Base-by-base conservation (phyloP, 345 rosid species). In the Ceriops zippeliana region DNA sequence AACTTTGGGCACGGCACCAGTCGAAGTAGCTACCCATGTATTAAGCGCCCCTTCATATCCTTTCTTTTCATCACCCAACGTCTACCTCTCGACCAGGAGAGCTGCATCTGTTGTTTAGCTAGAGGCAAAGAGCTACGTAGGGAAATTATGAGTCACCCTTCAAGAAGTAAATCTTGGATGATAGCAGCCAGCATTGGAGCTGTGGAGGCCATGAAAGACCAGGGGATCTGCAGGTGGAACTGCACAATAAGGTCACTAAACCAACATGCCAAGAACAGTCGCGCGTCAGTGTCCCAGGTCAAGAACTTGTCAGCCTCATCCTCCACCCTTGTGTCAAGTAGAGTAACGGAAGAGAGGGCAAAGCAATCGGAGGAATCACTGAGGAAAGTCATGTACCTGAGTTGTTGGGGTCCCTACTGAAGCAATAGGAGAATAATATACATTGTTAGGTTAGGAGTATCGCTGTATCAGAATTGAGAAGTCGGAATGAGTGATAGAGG, bases 231-330 rank as follows among this genome's bases (percentile, higher is more conserved):
- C 51, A 28, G 69, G 21, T 71, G 65, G 69, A 47, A 58, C 58
- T 46, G 73, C 80, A 24, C 81, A 59, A 21, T 80, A 5, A 74
- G 76, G 46, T 80, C 76, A 1, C 20, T 69, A 27, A 73, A 82
- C 53, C 86, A 82, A 22, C 72, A 73, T 60, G 78, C 76, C 31
- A 75, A 65, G 72, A 82, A 61, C 61, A 76, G 71, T 19, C 26
- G 64, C 16, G 67, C 63, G 35, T 58, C 85, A 0, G 26, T 64
- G 11, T 68, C 81, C 61, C 82, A 75, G 68, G 67, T 76, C 26
- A 83, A 52, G 67, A 81, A 62, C 66, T 54, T 62, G 1, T 73
- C 82, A 7, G 58, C 84, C 1, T 70, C 70, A 1, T 70, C 83
- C 19, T 53, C 79, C 27, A 26, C 66, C 3, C 5, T 71, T 51